Evolutionary conservation across 164 flowering plant species (phyloP).

Genomic region (Macadamia integrifolia): DNA sequence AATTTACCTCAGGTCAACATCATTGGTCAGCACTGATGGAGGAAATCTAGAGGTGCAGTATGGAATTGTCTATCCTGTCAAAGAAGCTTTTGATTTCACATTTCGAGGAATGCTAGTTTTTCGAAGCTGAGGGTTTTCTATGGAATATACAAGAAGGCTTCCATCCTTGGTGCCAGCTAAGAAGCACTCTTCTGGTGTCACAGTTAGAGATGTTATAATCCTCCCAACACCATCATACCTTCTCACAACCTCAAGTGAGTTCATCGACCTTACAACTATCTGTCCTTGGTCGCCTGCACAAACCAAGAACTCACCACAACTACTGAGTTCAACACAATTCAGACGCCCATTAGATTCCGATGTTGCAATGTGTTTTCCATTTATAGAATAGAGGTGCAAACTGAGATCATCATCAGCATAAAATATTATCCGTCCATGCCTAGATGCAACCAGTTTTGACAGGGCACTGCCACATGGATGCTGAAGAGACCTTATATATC

Average conservation of each 20-base stretch:
- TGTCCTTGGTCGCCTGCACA: constrained; percentile 99
- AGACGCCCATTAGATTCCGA: constrained; percentile 92
- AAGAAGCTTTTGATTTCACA: constrained; percentile 41
- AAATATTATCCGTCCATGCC: constrained; percentile 67
- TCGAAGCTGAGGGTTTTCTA: constrained; percentile 81
- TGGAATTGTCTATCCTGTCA: constrained; percentile 28
- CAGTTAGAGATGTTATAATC: constrained; percentile 70
- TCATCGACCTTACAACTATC: constrained; percentile 82
- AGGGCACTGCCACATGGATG: constrained; percentile 80
- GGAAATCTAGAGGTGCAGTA: neutral
- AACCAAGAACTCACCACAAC: constrained; percentile 84
- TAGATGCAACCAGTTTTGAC: constrained; percentile 84
- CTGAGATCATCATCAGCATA: constrained; percentile 89
- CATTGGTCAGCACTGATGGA: neutral
- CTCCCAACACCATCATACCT: constrained; percentile 81
- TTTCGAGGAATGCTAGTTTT: constrained; percentile 43
- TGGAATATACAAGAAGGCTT: constrained; percentile 82
- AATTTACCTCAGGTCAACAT: constrained; percentile 14
- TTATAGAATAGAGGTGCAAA: constrained; percentile 75
- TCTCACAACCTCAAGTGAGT: constrained; percentile 68
- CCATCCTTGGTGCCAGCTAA: constrained; percentile 97
- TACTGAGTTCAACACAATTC: constrained; percentile 75
- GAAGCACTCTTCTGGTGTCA: constrained; percentile 94
- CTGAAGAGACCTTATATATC: constrained; percentile 77
- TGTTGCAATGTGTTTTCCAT: constrained; percentile 80